Conservation (phyloP, 1,284 basidiomycete species). For the Termitomyces sp. region DNA sequence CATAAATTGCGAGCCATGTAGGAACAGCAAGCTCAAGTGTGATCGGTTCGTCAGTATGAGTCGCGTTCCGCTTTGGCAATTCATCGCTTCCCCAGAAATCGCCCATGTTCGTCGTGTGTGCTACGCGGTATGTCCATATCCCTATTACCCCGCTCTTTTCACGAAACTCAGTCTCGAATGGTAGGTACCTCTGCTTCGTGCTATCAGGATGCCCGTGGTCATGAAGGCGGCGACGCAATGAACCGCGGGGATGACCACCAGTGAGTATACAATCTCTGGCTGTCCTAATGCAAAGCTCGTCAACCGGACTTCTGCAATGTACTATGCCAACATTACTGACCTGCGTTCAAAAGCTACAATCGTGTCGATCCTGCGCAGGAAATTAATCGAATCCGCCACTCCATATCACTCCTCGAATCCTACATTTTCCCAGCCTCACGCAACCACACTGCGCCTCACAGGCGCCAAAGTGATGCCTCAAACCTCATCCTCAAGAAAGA, state of each 20-base stretch:
- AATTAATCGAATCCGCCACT: slow-evolving; percentile 68
- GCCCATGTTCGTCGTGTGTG: slow-evolving; percentile 78
- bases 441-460: slow-evolving; percentile 28
- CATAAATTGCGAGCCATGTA: slow-evolving; percentile 80
- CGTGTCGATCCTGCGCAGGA: slow-evolving; percentile 69
- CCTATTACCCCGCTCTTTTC: slow-evolving; percentile 12
- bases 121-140: slow-evolving; percentile 50
- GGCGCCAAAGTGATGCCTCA: slow-evolving; percentile 31
- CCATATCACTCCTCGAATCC: slow-evolving; percentile 65
- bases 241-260: slow-evolving; percentile 55
- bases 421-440: slow-evolving; percentile 56
- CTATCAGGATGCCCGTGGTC: slow-evolving; percentile 64
- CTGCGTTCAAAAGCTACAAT: slow-evolving; percentile 34
- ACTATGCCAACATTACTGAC: slow-evolving; percentile 10
- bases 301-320: slow-evolving; percentile 2
- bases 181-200: slow-evolving; percentile 69
- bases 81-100: slow-evolving; percentile 47
- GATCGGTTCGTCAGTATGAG: slow-evolving; percentile 50
- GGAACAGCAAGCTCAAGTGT: slow-evolving; percentile 80
- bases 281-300: slow-evolving; percentile 1
- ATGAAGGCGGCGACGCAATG: slow-evolving; percentile 42
- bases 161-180: slow-evolving; percentile 17
- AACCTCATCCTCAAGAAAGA: slow-evolving; percentile 51
- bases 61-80: slow-evolving; percentile 4
- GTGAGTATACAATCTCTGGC: slow-evolving; percentile 31